Evolutionary conservation across 2,329 filamentous ascomycete genomes (phyloP).

Genomic region (Fusarium liriodendri): DNA sequence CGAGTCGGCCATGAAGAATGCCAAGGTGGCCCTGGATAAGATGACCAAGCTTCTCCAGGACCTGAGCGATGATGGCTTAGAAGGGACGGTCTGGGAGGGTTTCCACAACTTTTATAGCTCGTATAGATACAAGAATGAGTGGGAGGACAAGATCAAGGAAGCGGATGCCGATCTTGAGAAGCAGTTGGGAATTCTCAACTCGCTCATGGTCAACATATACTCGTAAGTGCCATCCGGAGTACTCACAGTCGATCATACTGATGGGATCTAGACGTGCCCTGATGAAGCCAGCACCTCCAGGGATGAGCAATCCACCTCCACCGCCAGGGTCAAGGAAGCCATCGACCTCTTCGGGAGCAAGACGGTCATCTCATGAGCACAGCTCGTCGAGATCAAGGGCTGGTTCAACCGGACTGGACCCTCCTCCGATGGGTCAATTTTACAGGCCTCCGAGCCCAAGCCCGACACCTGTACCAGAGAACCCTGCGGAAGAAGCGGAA

Average conservation of each 20-base stretch:
- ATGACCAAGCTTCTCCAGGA: constrained; percentile 48
- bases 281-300: constrained; percentile 43
- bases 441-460: not conserved
- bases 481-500: not conserved
- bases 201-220: constrained; percentile 49
- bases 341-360: not conserved
- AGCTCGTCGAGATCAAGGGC: constrained; percentile 1
- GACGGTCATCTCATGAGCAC: not conserved
- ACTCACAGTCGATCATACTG: not conserved
- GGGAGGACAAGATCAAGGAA: constrained; percentile 46
- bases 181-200: constrained; percentile 43
- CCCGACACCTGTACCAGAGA: not conserved
- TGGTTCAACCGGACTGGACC: constrained; percentile 17
- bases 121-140: constrained; percentile 48
- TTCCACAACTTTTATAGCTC: constrained; percentile 49
- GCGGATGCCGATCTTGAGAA: constrained; percentile 46
- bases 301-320: constrained; percentile 17
- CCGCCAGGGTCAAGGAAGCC: constrained; percentile 23
- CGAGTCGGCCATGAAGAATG: constrained; percentile 41
- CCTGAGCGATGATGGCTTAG: constrained; percentile 38
- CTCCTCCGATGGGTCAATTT: constrained; percentile 18
- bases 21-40: constrained; percentile 40
- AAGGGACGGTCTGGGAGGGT: constrained; percentile 34
- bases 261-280: constrained; percentile 40
- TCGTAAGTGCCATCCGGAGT: constrained; percentile 36